Evolutionary conservation across 73 alveolate species (phyloP).

Genomic region (Symbiodinium natans): DNA sequence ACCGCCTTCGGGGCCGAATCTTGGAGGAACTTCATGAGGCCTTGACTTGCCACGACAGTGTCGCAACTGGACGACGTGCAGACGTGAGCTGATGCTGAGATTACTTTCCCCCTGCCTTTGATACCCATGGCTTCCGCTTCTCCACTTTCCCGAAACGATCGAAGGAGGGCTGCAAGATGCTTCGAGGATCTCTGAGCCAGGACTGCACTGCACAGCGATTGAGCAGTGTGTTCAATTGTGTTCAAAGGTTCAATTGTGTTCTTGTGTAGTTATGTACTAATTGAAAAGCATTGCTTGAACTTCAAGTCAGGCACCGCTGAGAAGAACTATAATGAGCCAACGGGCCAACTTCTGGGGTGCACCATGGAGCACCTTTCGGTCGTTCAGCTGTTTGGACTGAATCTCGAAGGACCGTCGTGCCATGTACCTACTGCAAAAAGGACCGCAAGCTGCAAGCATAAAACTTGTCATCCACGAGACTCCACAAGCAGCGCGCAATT

Average conservation of each 20-base stretch:
- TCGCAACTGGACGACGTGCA: not conserved
- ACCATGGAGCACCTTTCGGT: constrained; percentile 15
- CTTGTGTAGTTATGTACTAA: no score
- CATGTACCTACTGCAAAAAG: constrained; percentile 79
- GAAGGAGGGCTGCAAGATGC: no score
- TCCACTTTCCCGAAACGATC: not conserved
- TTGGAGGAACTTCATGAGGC: constrained; percentile 97
- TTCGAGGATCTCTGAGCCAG: no score
- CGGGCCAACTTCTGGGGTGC: no score
- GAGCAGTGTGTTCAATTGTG: no score
- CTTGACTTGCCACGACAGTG: not conserved
- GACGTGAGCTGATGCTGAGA: not conserved
- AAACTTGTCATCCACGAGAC: not conserved
- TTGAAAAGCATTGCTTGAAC: no score
- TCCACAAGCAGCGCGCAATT: constrained; percentile 6
- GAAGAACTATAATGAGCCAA: no score
- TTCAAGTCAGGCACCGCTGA: no score
- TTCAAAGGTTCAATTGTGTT: no score
- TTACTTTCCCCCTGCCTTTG: constrained; percentile 43
- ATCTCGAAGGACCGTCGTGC: constrained; percentile 73
- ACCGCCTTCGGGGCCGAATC: constrained; percentile 98
- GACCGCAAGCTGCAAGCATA: not conserved
- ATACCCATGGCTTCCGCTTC: constrained; percentile 56
- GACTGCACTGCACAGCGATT: no score
- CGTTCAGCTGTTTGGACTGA: constrained; percentile 81